Evolutionary conservation across 2,329 filamentous ascomycete genomes (phyloP).

Genomic region (Talaromyces marneffei): DNA sequence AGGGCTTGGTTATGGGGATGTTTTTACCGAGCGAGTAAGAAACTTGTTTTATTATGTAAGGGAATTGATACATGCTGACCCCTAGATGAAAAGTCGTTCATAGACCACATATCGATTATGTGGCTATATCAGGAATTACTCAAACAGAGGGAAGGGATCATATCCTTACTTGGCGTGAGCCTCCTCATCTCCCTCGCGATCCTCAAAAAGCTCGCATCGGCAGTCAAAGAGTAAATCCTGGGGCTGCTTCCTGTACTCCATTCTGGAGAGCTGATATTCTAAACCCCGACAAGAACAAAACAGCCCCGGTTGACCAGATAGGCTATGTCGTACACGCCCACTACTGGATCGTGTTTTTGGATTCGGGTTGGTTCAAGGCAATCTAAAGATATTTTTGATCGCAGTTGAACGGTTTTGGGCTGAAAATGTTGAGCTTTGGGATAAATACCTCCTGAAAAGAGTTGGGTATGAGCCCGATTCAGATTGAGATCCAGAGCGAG

Average conservation of each 20-base stretch:
- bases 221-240: background rate
- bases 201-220: constrained; percentile 5
- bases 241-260: constrained; percentile 1
- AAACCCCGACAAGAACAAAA: constrained; percentile 19
- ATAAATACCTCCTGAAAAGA: background rate
- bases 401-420: constrained; percentile 12
- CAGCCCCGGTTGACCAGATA: constrained; percentile 5
- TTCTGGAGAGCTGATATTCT: constrained; percentile 9
- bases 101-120: constrained; percentile 8
- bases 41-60: background rate
- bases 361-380: constrained; percentile 10
- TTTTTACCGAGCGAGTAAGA: constrained; percentile 9
- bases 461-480: background rate
- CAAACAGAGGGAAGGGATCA: background rate
- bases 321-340: constrained; percentile 17
- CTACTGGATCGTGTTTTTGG: constrained; percentile 19
- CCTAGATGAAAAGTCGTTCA: constrained; percentile 5
- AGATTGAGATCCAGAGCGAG: background rate
- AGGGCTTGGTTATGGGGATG: constrained; percentile 2
- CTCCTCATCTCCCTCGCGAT: background rate
- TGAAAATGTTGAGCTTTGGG: constrained; percentile 9
- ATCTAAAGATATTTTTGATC: constrained; percentile 12
- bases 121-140: constrained; percentile 11
- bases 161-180: background rate
- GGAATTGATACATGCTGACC: background rate